Evolutionary conservation across 441 rosid species (phyloP).

Genomic region (Erysimum cheiri): DNA sequence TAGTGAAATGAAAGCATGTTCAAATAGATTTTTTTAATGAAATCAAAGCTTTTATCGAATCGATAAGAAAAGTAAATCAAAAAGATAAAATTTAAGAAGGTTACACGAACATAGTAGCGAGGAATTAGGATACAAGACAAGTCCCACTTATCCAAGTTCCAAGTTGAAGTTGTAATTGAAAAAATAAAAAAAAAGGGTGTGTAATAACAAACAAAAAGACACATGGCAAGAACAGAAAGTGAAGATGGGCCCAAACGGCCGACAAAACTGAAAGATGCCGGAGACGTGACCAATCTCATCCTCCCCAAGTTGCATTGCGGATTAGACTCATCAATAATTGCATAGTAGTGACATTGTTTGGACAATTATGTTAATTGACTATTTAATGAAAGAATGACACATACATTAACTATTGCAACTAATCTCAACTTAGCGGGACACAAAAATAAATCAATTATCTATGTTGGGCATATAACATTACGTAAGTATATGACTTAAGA

Average conservation of each 20-base stretch:
- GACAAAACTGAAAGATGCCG: constrained; percentile 42
- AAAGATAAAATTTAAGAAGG: constrained; percentile 1
- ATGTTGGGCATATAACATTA: not conserved
- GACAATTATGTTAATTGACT: not conserved
- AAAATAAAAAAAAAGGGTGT: not conserved
- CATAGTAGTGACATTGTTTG: constrained; percentile 9
- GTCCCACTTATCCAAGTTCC: constrained; percentile 14
- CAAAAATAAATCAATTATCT: not conserved
- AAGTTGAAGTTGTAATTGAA: too few relatives aligned
- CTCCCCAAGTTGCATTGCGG: constrained; percentile 19
- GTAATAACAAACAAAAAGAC: not conserved
- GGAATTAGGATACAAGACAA: not conserved
- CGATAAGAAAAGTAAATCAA: too few relatives aligned
- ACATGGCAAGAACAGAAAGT: constrained; percentile 29
- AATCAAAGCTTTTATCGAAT: too few relatives aligned
- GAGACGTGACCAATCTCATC: constrained; percentile 38
- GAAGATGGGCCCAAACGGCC: constrained; percentile 25
- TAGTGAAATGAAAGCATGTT: not conserved
- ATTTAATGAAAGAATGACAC: not conserved
- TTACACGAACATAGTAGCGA: not conserved
- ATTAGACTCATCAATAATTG: constrained; percentile 27
- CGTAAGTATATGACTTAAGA: not conserved
- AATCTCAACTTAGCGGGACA: not conserved
- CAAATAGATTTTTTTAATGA: too few relatives aligned
- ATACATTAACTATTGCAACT: not conserved